Conservation (phyloP, 2,329 filamentous ascomycete species). For the Myriosclerotinia scirpicola region DNA sequence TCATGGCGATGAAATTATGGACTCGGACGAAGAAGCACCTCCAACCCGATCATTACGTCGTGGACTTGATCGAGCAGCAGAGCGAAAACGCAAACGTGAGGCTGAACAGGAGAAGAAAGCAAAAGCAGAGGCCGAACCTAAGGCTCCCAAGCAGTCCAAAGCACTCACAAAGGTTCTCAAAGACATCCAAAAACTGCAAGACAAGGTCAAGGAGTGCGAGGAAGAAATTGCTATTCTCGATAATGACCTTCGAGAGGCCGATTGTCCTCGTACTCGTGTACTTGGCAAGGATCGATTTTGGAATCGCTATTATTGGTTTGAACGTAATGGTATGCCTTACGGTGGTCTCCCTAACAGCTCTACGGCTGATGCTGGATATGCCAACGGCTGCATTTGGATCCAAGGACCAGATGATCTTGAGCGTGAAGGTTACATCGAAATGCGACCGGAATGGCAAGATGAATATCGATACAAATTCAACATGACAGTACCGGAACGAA, state of each 20-base stretch:
- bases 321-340: conserved; percentile 97
- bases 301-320: conserved; percentile 99
- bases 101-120: conserved; percentile 66
- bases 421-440: conserved; percentile 80
- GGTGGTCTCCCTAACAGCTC: conserved; percentile 84
- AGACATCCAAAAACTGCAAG: conserved; percentile 85
- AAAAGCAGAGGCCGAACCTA: conserved; percentile 57
- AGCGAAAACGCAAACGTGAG: conserved; percentile 75
- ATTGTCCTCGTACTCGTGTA: conserved; percentile 85
- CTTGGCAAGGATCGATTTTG: conserved; percentile 95
- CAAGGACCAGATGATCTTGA: conserved; percentile 92
- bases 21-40: conserved; percentile 67
- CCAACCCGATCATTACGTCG: conserved; percentile 58
- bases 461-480: conserved; percentile 76
- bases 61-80: conserved; percentile 66
- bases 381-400: conserved; percentile 94
- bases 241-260: conserved; percentile 88
- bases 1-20: conserved; percentile 59
- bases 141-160: conserved; percentile 74
- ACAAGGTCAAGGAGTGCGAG: conserved; percentile 76
- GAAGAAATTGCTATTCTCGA: conserved; percentile 82
- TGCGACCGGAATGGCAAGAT: conserved; percentile 66
- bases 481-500: conserved; percentile 82
- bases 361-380: conserved; percentile 82
- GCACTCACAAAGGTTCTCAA: conserved; percentile 85